Evolutionary conservation across 2,329 filamentous ascomycete genomes (phyloP), one percentile per base, ranked within the genome.

Genomic region (Aaosphaeria pasadenensis): DNA sequence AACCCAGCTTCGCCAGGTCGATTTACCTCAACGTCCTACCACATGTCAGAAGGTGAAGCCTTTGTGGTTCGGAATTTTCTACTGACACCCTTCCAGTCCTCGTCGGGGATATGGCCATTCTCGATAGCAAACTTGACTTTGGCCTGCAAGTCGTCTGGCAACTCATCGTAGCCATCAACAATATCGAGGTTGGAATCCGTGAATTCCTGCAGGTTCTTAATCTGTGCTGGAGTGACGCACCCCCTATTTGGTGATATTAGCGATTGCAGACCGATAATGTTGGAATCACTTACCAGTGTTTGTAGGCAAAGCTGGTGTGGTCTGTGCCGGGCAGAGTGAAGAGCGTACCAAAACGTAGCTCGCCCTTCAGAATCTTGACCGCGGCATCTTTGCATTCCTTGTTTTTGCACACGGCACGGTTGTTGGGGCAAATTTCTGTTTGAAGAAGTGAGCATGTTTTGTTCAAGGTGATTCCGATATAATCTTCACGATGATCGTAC

Each of bases 21-120:
- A 65, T 94, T 95, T 72, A 83, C 81, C 62, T 88, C 86, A 4
- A 82, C 75, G 56, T 95, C 89, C 88, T 94, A 44, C 28, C 24
- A 7, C 7, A 30, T 24, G 49, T 60, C 30, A 59, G 55, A 41
- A 17, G 40, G 36, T 11, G n/a, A 36, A 5, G 7, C 5, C 9
- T 30, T 13, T 36, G 42, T 41, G 31, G 28, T 28, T 24, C 17
- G 3, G 3, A 24, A 24, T 24, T 24, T 24, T 24, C 17, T 24
- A 76, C 87, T 73, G 79, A 95, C 91, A 9, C 90, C 90, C 32
- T 87, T 92, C 84, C 90, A 96, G 59, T 96, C 92, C 44, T 89
- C 86, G 39, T 89, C 79, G 57, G 88, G 86, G 59, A 97, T 86
- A 60, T 94, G 88, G 28, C 89, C 90, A 65, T 91, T 80, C 49